Percentiles rank a stretch among this genome's conserved stretches.
Evolutionary conservation across 202 grass and related monocot genomes (phyloP).

Genomic region (Panicum hallii): DNA sequence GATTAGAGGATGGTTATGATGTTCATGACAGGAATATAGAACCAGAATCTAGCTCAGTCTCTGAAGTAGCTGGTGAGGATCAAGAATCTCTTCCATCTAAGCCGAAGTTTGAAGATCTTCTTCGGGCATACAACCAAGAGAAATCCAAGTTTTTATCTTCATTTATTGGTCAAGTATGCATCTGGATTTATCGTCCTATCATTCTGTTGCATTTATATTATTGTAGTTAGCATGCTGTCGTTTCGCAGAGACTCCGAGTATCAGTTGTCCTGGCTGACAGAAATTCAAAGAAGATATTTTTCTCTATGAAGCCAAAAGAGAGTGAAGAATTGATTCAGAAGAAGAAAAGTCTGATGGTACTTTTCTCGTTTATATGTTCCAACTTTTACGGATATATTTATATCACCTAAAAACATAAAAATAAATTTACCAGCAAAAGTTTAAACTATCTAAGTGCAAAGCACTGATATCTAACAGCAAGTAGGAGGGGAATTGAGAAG

Average conservation of each 20-base stretch:
- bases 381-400: slow-evolving; percentile 15
- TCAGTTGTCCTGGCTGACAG: slow-evolving; percentile 77
- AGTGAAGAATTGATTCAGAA: slow-evolving; percentile 78
- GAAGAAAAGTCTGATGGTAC: slow-evolving; percentile 96
- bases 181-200: slow-evolving; percentile 21
- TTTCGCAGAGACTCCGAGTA: slow-evolving; percentile 78
- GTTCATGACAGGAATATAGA: slow-evolving; percentile 47
- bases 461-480: slow-evolving; percentile 6
- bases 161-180: slow-evolving; percentile 94
- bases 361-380: neutral
- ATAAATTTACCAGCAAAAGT: neutral
- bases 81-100: slow-evolving; percentile 57
- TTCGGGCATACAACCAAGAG: slow-evolving; percentile 72
- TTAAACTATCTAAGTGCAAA: slow-evolving; percentile 13
- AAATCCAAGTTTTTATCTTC: slow-evolving; percentile 95
- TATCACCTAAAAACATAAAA: neutral
- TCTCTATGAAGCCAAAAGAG: slow-evolving; percentile 85
- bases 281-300: slow-evolving; percentile 76
- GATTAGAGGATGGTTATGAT: slow-evolving; percentile 59
- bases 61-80: slow-evolving; percentile 52
- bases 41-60: slow-evolving; percentile 48
- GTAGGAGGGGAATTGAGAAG: too few species aligned
- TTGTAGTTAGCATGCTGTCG: slow-evolving; percentile 22
- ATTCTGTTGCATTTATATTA: slow-evolving; percentile 22
- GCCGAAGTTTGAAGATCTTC: slow-evolving; percentile 78